These are phyloP conservation scores for Candida coleopterorum DNA, from an alignment of 805 yeast genomes.

Conservation along the genomic window DNA sequence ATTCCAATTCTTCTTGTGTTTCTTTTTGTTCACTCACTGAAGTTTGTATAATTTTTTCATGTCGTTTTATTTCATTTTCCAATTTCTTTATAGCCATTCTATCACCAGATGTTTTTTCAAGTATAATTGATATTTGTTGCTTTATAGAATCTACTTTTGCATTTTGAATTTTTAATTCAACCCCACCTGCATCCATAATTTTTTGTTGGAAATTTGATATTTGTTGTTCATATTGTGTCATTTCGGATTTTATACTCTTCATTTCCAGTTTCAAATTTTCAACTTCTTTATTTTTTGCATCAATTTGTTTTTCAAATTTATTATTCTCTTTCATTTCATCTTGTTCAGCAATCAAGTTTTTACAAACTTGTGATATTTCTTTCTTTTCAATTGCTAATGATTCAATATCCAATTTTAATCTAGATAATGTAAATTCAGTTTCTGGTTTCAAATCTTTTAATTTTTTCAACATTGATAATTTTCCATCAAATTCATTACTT, in stretches of 20 bases:
- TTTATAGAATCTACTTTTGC: conserved; percentile 74
- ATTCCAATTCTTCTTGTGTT: conserved; percentile 21
- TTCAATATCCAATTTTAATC: conserved; percentile 58
- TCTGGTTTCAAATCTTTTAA: conserved; percentile 67
- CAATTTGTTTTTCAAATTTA: conserved; percentile 37
- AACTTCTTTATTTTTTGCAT: conserved; percentile 20
- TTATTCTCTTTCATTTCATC: conserved; percentile 23
- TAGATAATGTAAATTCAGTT: conserved; percentile 56
- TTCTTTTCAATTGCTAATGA: conserved; percentile 51
- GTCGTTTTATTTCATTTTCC: conserved; percentile 58
- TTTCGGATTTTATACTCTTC: conserved; percentile 43
- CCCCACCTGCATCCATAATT: conserved; percentile 91
- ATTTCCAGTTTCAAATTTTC: conserved; percentile 14
- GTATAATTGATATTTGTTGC: conserved; percentile 59
- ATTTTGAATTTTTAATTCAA: conserved; percentile 70
- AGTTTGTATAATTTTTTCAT: conserved; percentile 41
- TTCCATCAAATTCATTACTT: conserved; percentile 48
- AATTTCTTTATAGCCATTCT: conserved; percentile 54
- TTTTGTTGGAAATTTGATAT: conserved; percentile 64
- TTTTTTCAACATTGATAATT: conserved; percentile 53
- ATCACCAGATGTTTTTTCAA: conserved; percentile 53
- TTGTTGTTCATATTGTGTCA: conserved; percentile 49
- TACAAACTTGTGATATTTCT: conserved; percentile 41
- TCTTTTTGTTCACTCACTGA: conserved; percentile 42
- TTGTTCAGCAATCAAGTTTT: conserved; percentile 38